These are phyloP conservation scores for Metschnikowia gruessii DNA, from an alignment of 805 yeast genomes.

Conservation along the genomic window DNA sequence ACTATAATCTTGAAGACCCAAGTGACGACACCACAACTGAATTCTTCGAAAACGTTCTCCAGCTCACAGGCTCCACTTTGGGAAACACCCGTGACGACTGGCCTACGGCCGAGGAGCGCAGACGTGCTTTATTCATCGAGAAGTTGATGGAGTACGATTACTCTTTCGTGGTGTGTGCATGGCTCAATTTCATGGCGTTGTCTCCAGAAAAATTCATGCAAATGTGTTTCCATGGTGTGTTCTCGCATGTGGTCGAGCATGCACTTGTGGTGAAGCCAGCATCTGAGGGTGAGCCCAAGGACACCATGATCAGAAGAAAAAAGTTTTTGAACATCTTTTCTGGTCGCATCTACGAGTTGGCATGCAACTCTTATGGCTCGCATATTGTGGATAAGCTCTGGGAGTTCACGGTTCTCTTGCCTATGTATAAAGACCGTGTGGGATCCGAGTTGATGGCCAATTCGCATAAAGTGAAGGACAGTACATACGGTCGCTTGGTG, in stretches of 20 bases:
- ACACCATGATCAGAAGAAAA: slow-evolving; percentile 56
- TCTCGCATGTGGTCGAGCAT: slow-evolving; percentile 82
- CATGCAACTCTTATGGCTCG: slow-evolving; percentile 88
- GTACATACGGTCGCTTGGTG: slow-evolving; percentile 83
- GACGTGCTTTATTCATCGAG: slow-evolving; percentile 72
- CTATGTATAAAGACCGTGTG: slow-evolving; percentile 81
- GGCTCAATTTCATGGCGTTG: slow-evolving; percentile 58
- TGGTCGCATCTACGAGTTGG: slow-evolving; percentile 52
- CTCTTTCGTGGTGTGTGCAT: slow-evolving; percentile 52
- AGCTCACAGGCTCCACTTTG: slow-evolving; percentile 64
- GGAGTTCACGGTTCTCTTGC: slow-evolving; percentile 72
- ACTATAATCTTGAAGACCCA: slow-evolving; percentile 27
- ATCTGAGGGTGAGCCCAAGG: slow-evolving; percentile 42
- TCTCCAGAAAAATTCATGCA: slow-evolving; percentile 61
- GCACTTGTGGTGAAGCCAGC: slow-evolving; percentile 45
- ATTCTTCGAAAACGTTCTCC: slow-evolving; percentile 65
- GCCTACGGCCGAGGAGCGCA: slow-evolving; percentile 89
- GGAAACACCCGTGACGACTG: slow-evolving; percentile 84
- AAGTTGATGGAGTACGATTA: slow-evolving; percentile 67
- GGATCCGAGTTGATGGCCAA: slow-evolving; percentile 63
- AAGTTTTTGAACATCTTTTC: slow-evolving; percentile 64
- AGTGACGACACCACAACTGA: slow-evolving; percentile 40
- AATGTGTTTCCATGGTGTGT: slow-evolving; percentile 87
- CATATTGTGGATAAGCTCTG: slow-evolving; percentile 85
- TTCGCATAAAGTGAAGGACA: slow-evolving; percentile 71